phyloP scores from a whole-genome alignment of 2,329 filamentous ascomycete species.

The Metarhizium guizhouense region DNA sequence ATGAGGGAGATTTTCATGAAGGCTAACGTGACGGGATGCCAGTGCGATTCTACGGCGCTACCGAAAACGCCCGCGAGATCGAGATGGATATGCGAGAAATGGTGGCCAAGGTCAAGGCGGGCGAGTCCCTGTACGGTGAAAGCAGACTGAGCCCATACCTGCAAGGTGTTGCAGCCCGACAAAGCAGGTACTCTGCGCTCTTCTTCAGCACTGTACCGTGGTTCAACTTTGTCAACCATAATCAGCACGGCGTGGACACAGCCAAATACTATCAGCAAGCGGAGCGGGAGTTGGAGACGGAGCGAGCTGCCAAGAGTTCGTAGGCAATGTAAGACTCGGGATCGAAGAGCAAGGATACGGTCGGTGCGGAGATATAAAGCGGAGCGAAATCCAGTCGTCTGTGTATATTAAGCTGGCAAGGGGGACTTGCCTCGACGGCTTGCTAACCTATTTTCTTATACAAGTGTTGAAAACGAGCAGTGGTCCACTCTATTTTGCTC shows the following conservation, averaged over 20 bases:
- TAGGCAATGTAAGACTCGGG: not conserved
- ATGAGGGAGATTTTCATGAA: not conserved
- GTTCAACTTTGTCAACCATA: constrained; percentile 99
- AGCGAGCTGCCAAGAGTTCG: constrained; percentile 27
- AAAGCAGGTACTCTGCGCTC: constrained; percentile 83
- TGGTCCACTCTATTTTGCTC: too few relatives aligned
- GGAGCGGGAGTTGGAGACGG: constrained; percentile 83
- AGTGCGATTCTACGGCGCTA: constrained; percentile 95
- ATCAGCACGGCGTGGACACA: constrained; percentile 91
- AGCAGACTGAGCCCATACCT: constrained; percentile 74
- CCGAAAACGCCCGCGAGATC: constrained; percentile 83
- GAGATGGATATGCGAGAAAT: constrained; percentile 98
- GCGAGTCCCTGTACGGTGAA: constrained; percentile 80
- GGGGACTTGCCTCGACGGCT: constrained; percentile 13
- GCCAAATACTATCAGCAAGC: constrained; percentile 97
- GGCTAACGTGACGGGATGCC: not conserved
- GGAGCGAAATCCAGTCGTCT: constrained; percentile 1
- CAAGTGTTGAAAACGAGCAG: not conserved
- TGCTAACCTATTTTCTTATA: not conserved
- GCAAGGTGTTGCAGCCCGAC: constrained; percentile 85
- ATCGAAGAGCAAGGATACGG: not conserved
- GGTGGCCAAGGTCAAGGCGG: constrained; percentile 90
- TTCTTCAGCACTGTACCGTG: constrained; percentile 82
- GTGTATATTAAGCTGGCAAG: constrained; percentile 18
- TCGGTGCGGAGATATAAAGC: not conserved